phyloP scores from a whole-genome alignment of 805 yeast genomes.

The Henningerozyma blattae region DNA sequence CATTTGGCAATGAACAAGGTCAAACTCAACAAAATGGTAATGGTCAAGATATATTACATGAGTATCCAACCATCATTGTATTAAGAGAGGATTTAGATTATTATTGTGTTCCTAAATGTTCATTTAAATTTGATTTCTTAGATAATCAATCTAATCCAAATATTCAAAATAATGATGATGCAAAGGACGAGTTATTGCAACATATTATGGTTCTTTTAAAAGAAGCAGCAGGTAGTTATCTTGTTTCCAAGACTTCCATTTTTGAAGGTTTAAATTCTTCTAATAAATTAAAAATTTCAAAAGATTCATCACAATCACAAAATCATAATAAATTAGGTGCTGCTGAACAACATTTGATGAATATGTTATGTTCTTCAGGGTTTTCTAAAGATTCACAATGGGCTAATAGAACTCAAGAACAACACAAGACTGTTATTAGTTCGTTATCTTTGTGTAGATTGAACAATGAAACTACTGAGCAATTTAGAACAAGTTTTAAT shows the following conservation, averaged over 20 bases:
- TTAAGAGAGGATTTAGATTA: slow-evolving; percentile 89
- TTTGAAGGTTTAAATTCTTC: slow-evolving; percentile 58
- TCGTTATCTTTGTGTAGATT: slow-evolving; percentile 36
- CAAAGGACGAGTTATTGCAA: slow-evolving; percentile 25
- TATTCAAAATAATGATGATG: slow-evolving; percentile 34
- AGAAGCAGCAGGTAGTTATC: slow-evolving; percentile 55
- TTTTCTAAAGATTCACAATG: slow-evolving; percentile 53
- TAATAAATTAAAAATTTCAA: slow-evolving; percentile 18
- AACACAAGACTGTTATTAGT: slow-evolving; percentile 69
- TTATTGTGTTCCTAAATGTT: slow-evolving; percentile 60
- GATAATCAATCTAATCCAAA: slow-evolving; percentile 1
- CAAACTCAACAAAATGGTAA: slow-evolving; percentile 4
- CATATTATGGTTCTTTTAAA: slow-evolving; percentile 56
- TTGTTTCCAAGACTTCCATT: slow-evolving; percentile 45
- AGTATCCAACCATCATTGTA: slow-evolving; percentile 84
- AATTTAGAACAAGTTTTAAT: slow-evolving; percentile 14
- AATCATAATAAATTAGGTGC: slow-evolving; percentile 52
- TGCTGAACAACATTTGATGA: slow-evolving; percentile 89
- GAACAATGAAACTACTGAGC: slow-evolving; percentile 28
- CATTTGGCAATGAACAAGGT: slow-evolving; percentile 4
- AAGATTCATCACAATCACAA: slow-evolving; percentile 13
- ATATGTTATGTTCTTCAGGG: slow-evolving; percentile 86
- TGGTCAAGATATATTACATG: slow-evolving; percentile 57
- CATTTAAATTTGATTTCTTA: slow-evolving; percentile 29
- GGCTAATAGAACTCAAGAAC: slow-evolving; percentile 80